A percentile compares a stretch with the other conserved stretches of the same genome.
Evolutionary conservation across 1,139 yeast species (phyloP).

Genomic region (Blastobotrys persicus): DNA sequence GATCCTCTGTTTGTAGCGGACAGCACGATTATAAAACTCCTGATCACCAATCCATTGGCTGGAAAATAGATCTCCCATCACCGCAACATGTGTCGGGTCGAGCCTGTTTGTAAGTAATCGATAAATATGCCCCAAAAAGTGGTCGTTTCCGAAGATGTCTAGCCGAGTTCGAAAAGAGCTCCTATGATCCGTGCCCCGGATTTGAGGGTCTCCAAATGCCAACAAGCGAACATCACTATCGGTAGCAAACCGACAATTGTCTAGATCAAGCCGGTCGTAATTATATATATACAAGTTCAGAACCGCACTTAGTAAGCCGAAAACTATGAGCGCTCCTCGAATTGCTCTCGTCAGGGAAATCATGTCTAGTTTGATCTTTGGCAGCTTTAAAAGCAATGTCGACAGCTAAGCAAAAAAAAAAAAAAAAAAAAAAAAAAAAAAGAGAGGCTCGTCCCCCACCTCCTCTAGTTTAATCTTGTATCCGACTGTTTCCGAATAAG

Average conservation of each 20-base stretch:
- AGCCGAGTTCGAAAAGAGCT: constrained; percentile 73
- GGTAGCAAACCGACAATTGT: constrained; percentile 32
- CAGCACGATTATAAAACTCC: constrained; percentile 78
- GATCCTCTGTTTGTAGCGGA: constrained; percentile 53
- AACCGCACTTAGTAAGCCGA: constrained; percentile 1
- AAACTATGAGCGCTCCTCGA: neutral
- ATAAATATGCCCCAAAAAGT: constrained; percentile 81
- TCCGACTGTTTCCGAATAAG: no score
- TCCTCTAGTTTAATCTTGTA: no score
- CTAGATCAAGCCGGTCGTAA: constrained; percentile 23
- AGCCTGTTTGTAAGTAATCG: constrained; percentile 57
- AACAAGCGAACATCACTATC: constrained; percentile 38
- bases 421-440: no score
- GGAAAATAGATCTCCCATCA: constrained; percentile 91
- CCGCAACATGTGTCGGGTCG: constrained; percentile 76
- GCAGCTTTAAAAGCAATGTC: no score
- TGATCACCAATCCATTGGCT: constrained; percentile 92
- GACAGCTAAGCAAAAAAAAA: neutral
- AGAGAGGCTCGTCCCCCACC: no score
- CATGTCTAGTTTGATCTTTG: no score
- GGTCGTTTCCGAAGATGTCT: constrained; percentile 86
- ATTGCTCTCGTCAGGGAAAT: neutral
- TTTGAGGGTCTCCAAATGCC: constrained; percentile 95
- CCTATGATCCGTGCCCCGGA: constrained; percentile 71
- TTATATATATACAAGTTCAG: constrained; percentile 26